Conservation (phyloP, 257 asterid genomes). For the Solanum chmielewskii region DNA sequence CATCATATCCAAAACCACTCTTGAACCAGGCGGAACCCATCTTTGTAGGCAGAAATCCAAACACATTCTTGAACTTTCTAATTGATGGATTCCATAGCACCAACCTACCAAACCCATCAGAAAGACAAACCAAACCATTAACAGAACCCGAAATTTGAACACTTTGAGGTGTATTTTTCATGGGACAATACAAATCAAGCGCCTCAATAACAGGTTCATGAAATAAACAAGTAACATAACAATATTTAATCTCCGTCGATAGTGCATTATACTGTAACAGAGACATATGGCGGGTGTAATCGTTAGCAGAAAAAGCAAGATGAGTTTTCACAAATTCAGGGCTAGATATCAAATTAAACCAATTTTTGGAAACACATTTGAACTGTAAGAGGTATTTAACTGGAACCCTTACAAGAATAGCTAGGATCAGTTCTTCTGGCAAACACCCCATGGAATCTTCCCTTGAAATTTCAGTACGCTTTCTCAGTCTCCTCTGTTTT, state of each 20-base stretch:
- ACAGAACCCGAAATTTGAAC: background rate
- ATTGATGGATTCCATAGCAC: background rate
- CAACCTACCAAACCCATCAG: background rate
- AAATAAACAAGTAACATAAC: background rate
- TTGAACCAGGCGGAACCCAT: background rate
- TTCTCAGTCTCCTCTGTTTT: background rate
- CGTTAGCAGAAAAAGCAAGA: background rate
- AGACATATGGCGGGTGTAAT: background rate
- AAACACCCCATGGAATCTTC: background rate
- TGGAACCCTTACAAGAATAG: background rate
- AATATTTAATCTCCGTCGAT: background rate
- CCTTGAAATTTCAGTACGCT: background rate
- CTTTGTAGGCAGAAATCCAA: background rate
- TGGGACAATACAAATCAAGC: background rate
- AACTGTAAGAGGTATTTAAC: background rate
- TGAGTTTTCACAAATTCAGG: background rate
- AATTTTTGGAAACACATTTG: background rate
- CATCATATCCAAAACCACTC: background rate
- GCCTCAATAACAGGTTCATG: background rate
- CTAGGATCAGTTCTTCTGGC: background rate
- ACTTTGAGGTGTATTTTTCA: background rate
- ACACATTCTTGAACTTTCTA: background rate
- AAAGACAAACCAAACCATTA: background rate
- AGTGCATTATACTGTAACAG: background rate
- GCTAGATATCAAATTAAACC: background rate